Base-by-base conservation (phyloP, 345 rosid species). In the Microcos paniculata region DNA sequence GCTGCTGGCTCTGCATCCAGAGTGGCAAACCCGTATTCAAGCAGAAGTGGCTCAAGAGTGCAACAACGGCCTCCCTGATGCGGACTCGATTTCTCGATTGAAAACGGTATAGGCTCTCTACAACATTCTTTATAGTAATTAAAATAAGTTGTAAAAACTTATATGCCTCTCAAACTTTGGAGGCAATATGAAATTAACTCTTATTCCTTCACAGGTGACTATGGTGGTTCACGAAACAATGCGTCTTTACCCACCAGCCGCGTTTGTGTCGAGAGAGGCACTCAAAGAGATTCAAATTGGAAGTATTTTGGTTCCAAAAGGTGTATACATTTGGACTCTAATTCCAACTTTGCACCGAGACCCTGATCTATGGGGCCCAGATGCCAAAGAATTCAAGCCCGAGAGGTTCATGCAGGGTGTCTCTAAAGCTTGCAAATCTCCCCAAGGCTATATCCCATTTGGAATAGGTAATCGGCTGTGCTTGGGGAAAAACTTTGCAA, bases 381-480 rank as follows among this genome's bases (percentile, higher is more conserved):
- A 92, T 26, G 90, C 91, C 0, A 85, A 90, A 56, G 90, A 90
- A 66, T 91, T 92, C 82, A 91, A 87, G 46, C 98, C 98, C 6
- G 81, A 78, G 31, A 87, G 96, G 82, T 94, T 92, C 72, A 64
- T 70, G 1, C 82, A 92, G 21, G 98, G 98, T 12, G 79, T 91
- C 63, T 74, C 93, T 6, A 90, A 80, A 59, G 97, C 98, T 23
- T 91, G 94, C 80, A 91, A 89, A 71, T 78, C 80, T 48, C 92
- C 94, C 5, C 93, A 90, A 38, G 87, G 87, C 18, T 90, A 88
- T 42, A 74, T 91, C 14, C 91, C 97, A 0, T 94, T 94, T 31
- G 98, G 96, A 11, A 62, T 90, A 4, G 99, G 99, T 15, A 89
- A 93, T 45, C 86, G 97, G 49, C 57, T 77, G 68, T 93, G 99